phyloP scores from a whole-genome alignment of 148 eudicot genomes.

The Rhododendron henanense region DNA sequence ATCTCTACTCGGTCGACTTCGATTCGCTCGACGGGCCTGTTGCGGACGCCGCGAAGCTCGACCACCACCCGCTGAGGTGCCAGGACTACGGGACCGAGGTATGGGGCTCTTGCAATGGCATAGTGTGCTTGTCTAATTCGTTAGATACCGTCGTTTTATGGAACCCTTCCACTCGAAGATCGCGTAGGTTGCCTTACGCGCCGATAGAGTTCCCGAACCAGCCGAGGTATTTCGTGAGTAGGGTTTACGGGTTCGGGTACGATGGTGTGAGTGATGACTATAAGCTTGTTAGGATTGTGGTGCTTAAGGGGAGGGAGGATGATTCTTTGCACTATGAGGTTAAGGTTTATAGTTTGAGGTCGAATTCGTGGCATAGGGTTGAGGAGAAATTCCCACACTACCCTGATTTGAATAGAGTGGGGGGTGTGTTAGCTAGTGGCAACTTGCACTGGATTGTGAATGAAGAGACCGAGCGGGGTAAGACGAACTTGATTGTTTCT shows the following conservation, averaged over 20 bases:
- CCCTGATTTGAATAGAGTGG: slow-evolving; percentile 6
- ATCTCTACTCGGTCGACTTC: slow-evolving; percentile 20
- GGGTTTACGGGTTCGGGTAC: slow-evolving; percentile 41
- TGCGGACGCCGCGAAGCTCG: neutral
- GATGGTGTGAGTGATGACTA: slow-evolving; percentile 39
- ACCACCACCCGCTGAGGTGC: slow-evolving; percentile 25
- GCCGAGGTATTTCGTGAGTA: neutral
- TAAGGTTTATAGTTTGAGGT: slow-evolving; percentile 39
- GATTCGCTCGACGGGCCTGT: slow-evolving; percentile 10
- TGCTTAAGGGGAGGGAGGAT: slow-evolving; percentile 7
- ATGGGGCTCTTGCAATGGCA: slow-evolving; percentile 38
- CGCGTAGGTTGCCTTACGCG: slow-evolving; percentile 14
- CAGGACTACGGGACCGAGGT: slow-evolving; percentile 12
- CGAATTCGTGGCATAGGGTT: slow-evolving; percentile 32
- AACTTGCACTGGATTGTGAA: slow-evolving; percentile 42
- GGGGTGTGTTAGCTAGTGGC: slow-evolving; percentile 24
- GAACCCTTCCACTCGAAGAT: slow-evolving; percentile 28
- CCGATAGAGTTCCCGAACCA: slow-evolving; percentile 3
- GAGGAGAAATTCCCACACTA: slow-evolving; percentile 21
- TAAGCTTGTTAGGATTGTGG: slow-evolving; percentile 40
- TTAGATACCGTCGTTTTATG: slow-evolving; percentile 14
- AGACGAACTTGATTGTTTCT: slow-evolving; percentile 17
- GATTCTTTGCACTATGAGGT: slow-evolving; percentile 20
- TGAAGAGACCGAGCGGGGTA: neutral
- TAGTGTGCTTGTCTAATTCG: slow-evolving; percentile 29